Percentiles rank a stretch among this genome's conserved stretches.
Conservation (phyloP, 768 basidiomycete species). For the Russula brevipes region DNA sequence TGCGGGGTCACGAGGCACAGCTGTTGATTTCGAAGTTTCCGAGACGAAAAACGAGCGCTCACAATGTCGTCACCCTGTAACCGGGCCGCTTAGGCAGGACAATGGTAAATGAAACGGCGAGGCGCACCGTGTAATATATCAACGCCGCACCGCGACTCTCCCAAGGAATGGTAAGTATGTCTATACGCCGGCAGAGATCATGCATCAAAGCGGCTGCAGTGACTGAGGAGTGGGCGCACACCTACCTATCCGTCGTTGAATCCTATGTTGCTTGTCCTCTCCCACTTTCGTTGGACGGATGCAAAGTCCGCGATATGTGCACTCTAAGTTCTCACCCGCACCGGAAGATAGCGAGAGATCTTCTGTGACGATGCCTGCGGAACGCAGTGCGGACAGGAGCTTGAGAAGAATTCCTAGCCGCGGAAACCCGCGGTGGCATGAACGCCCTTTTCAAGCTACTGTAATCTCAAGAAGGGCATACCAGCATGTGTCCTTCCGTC, state of each 20-base stretch:
- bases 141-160: slow-evolving; percentile 73
- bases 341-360: slow-evolving; percentile 65
- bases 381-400: slow-evolving; percentile 54
- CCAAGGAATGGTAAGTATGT: slow-evolving; percentile 82
- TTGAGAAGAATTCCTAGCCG: slow-evolving; percentile 52
- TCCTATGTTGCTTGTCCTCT: slow-evolving; percentile 36
- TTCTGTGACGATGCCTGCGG: slow-evolving; percentile 64
- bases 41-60: slow-evolving; percentile 28
- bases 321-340: slow-evolving; percentile 62
- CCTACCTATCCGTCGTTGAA: slow-evolving; percentile 63
- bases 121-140: slow-evolving; percentile 82
- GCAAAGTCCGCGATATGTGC: slow-evolving; percentile 79
- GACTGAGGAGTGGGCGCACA: slow-evolving; percentile 25
- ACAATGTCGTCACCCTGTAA: slow-evolving; percentile 86
- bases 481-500: slow-evolving; percentile 77
- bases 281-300: slow-evolving; percentile 8
- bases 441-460: not conserved
- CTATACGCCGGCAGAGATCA: slow-evolving; percentile 32
- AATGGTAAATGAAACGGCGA: not conserved
- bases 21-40: not conserved
- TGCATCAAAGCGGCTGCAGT: not conserved
- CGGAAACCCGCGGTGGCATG: not conserved
- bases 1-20: slow-evolving; percentile 30
- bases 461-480: slow-evolving; percentile 28
- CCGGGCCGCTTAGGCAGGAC: not conserved